Evolutionary conservation across 1,139 yeast species (phyloP).

Genomic region (Zygoascus sp.): DNA sequence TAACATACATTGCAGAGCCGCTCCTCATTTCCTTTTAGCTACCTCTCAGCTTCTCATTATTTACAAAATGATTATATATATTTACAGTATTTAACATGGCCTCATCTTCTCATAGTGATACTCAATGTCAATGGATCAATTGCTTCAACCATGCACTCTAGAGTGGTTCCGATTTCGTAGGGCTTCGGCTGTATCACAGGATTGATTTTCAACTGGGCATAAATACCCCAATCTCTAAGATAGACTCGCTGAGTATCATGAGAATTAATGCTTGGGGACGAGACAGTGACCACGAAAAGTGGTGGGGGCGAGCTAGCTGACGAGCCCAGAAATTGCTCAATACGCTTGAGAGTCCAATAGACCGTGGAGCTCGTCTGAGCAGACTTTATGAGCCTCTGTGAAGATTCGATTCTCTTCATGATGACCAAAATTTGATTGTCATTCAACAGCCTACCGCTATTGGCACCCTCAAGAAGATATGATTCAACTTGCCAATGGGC

Average conservation of each 20-base stretch:
- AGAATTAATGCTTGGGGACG: not conserved
- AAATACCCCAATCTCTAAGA: conserved; percentile 20
- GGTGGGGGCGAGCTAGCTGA: conserved; percentile 3
- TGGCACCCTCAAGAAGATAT: conserved; percentile 26
- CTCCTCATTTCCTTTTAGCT: too few relatives aligned
- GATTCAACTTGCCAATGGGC: conserved; percentile 70
- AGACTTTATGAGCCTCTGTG: conserved; percentile 21
- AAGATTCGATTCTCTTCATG: conserved; percentile 27
- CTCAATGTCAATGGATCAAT: conserved; percentile 12
- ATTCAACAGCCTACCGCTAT: conserved; percentile 11
- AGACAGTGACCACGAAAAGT: not conserved
- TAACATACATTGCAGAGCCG: too few relatives aligned
- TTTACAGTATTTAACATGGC: not conserved
- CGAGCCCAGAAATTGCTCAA: conserved; percentile 26
- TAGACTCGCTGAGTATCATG: conserved; percentile 14
- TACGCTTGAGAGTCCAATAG: conserved; percentile 42
- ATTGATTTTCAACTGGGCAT: conserved; percentile 10
- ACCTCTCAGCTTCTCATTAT: not conserved
- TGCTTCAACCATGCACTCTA: conserved; percentile 14
- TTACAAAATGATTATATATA: not conserved
- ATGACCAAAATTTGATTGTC: conserved; percentile 24
- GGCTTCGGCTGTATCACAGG: not conserved
- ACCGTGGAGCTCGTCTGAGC: conserved; percentile 31
- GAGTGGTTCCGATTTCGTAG: conserved; percentile 4
- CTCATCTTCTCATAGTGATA: conserved; percentile 1